phyloP scores from a whole-genome alignment of 257 asterid species.

The Solanum boliviense region DNA sequence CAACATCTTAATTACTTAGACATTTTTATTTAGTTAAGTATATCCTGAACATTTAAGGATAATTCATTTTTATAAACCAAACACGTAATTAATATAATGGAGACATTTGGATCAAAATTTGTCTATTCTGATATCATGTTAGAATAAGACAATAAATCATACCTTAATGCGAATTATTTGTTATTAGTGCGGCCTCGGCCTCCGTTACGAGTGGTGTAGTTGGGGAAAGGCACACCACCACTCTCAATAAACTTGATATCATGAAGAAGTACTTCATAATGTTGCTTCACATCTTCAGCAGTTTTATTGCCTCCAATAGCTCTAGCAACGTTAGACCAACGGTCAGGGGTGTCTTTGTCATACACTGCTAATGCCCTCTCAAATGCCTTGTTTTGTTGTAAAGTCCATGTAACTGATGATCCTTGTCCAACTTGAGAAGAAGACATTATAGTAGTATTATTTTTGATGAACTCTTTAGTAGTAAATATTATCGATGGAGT shows the following conservation, averaged over 20 bases:
- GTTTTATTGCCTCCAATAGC: slow-evolving; percentile 61
- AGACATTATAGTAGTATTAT: neutral
- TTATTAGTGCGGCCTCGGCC: neutral
- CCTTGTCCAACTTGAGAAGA: neutral
- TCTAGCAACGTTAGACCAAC: slow-evolving; percentile 72
- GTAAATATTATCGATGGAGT: neutral
- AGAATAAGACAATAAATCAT: neutral
- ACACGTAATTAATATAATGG: neutral
- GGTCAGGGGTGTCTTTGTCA: slow-evolving; percentile 65
- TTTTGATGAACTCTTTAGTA: neutral
- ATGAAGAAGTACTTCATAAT: slow-evolving; percentile 47
- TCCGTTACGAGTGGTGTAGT: slow-evolving; percentile 14
- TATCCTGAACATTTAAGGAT: neutral
- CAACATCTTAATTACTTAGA: neutral
- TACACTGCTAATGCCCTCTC: slow-evolving; percentile 67
- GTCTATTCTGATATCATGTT: neutral
- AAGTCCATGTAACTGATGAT: slow-evolving; percentile 34
- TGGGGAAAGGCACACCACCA: slow-evolving; percentile 59
- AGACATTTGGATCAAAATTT: neutral
- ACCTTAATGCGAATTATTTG: neutral
- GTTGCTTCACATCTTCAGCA: slow-evolving; percentile 54
- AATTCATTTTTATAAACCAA: neutral
- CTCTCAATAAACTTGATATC: slow-evolving; percentile 52
- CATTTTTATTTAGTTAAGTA: neutral
- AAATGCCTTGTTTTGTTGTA: slow-evolving; percentile 65